These are phyloP conservation scores for Pichia membranifaciens DNA, from an alignment of 805 yeast genomes.

Conservation along the genomic window DNA sequence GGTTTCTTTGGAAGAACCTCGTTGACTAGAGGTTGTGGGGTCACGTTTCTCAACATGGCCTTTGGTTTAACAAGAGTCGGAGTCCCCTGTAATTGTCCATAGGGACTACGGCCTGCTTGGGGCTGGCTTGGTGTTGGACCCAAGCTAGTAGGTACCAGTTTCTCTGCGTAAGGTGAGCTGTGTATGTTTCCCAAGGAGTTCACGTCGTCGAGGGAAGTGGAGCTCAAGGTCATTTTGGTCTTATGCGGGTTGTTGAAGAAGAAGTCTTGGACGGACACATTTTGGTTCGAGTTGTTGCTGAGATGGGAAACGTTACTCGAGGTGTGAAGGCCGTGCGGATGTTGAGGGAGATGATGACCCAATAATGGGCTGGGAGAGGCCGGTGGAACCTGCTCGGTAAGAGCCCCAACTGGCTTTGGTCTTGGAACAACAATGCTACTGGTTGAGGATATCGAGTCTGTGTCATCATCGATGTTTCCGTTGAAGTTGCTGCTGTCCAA, in stretches of 20 bases:
- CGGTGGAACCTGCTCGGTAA: no score
- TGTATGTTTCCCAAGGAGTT: background rate
- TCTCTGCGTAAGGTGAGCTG: background rate
- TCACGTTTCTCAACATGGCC: conserved; percentile 13
- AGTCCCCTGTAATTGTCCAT: background rate
- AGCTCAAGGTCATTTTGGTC: conserved; percentile 12
- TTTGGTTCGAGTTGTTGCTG: conserved; percentile 5
- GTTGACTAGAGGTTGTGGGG: conserved; percentile 10
- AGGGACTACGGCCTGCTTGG: conserved; percentile 1
- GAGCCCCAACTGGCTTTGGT: background rate
- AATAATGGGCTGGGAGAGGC: no score
- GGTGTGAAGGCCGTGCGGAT: no score
- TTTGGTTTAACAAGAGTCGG: conserved; percentile 24
- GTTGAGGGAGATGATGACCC: no score
- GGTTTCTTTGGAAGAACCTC: conserved; percentile 5
- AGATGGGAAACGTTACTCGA: background rate
- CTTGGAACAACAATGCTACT: background rate
- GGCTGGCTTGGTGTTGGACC: background rate
- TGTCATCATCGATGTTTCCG: background rate
- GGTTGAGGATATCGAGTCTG: conserved; percentile 5
- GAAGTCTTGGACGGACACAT: conserved; percentile 48
- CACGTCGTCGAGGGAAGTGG: conserved; percentile 13
- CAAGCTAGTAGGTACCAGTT: background rate
- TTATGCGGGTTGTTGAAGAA: conserved; percentile 35
- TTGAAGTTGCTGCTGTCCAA: conserved; percentile 12